phyloP scores from a whole-genome alignment of 2,329 filamentous ascomycete species.

The Penicillium sp. region DNA sequence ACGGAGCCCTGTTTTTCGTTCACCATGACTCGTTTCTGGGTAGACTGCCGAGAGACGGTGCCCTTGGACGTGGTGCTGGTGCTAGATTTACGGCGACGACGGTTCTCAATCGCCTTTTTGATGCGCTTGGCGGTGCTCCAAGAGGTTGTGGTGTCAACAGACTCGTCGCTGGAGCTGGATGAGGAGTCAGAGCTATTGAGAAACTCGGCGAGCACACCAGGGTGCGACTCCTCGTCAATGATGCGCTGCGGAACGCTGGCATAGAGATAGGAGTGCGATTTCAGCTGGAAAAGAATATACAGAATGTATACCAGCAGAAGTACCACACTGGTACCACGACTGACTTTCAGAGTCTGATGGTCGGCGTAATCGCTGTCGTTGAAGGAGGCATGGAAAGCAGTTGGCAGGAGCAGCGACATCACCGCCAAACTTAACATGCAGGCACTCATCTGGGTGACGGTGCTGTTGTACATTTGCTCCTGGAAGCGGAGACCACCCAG shows the following conservation, averaged over 20 bases:
- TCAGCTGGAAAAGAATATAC: slow-evolving; percentile 88
- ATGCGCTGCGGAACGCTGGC: slow-evolving; percentile 90
- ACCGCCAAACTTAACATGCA: slow-evolving; percentile 89
- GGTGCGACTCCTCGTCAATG: slow-evolving; percentile 87
- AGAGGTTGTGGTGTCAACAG: slow-evolving; percentile 68
- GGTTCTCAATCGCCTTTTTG: slow-evolving; percentile 72
- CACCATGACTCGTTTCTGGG: slow-evolving; percentile 27
- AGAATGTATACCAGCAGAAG: slow-evolving; percentile 79
- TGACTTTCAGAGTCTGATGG: slow-evolving; percentile 76
- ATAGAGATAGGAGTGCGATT: slow-evolving; percentile 90
- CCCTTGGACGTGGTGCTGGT: slow-evolving; percentile 67
- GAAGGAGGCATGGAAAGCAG: slow-evolving; percentile 91
- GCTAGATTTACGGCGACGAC: slow-evolving; percentile 77
- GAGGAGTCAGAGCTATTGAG: slow-evolving; percentile 62
- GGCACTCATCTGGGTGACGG: slow-evolving; percentile 94
- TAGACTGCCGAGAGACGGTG: slow-evolving; percentile 26
- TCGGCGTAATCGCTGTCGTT: slow-evolving; percentile 66
- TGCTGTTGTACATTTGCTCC: slow-evolving; percentile 96
- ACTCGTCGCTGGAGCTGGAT: slow-evolving; percentile 63
- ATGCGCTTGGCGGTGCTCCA: slow-evolving; percentile 76
- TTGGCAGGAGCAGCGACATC: slow-evolving; percentile 84
- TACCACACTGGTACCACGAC: slow-evolving; percentile 84
- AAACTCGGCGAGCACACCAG: slow-evolving; percentile 80
- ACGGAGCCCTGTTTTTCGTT: slow-evolving; percentile 27
- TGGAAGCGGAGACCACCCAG: slow-evolving; percentile 82